Conservation (phyloP, 257 asterid species). For the Scutellaria barbata region DNA sequence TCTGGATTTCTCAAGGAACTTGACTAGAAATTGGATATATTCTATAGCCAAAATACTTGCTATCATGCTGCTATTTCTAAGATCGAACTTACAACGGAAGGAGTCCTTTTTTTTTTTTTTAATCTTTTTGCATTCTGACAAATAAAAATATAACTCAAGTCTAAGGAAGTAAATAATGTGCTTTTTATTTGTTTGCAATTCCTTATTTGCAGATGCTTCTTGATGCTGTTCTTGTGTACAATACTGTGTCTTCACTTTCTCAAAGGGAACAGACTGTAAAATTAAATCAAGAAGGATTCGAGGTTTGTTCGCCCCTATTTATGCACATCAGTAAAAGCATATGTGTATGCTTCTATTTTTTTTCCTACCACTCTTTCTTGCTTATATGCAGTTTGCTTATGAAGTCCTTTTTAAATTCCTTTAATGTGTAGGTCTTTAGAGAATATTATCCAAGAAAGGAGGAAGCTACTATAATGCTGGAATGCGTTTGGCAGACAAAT, state of each 20-base stretch:
- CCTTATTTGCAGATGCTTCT: slow-evolving; percentile 66
- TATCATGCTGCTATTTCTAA: not conserved
- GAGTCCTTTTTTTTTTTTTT: not conserved
- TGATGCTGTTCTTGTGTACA: slow-evolving; percentile 70
- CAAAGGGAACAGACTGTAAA: slow-evolving; percentile 74
- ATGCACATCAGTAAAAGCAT: not conserved
- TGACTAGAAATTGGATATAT: not conserved
- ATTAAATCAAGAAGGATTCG: slow-evolving; percentile 72
- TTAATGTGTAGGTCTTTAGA: slow-evolving; percentile 63
- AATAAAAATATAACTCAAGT: slow-evolving; percentile 11
- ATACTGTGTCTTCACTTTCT: slow-evolving; percentile 64
- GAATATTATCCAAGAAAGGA: slow-evolving; percentile 79
- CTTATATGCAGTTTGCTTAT: slow-evolving; percentile 30
- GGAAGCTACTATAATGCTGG: slow-evolving; percentile 49
- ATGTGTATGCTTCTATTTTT: not conserved
- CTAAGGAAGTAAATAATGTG: slow-evolving; percentile 6
- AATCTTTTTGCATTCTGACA: not conserved
- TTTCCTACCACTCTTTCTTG: not conserved
- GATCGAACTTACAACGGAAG: slow-evolving; percentile 18
- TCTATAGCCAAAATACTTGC: not conserved
- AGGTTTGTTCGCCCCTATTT: slow-evolving; percentile 52
- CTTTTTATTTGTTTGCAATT: slow-evolving; percentile 12
- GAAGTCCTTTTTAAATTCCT: slow-evolving; percentile 27
- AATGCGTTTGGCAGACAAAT: slow-evolving; percentile 76
- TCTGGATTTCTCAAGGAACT: slow-evolving; percentile 6